Conservation (phyloP, 805 yeast genomes). For the Debaryomyces tyrocola region DNA sequence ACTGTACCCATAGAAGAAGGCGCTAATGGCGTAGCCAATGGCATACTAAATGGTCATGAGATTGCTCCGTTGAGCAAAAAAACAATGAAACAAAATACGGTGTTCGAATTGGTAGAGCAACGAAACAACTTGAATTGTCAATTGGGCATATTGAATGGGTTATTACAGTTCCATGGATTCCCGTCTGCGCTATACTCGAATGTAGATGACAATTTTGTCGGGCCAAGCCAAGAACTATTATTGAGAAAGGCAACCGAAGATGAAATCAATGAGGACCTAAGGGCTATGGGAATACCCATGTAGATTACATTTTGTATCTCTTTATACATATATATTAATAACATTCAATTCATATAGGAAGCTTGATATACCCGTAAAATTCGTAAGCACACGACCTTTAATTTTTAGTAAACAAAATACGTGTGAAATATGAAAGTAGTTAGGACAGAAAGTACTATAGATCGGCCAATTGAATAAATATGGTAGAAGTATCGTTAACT, state of each 20-base stretch:
- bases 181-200: slow-evolving; percentile 70
- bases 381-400: neutral
- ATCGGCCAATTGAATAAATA: slow-evolving; percentile 16
- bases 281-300: slow-evolving; percentile 54
- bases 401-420: neutral
- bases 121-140: slow-evolving; percentile 68
- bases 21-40: slow-evolving; percentile 1
- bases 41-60: slow-evolving; percentile 4
- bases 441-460: neutral
- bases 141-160: slow-evolving; percentile 66
- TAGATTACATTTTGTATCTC: slow-evolving; percentile 4
- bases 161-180: slow-evolving; percentile 67
- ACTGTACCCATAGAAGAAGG: slow-evolving; percentile 16
- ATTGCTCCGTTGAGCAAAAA: slow-evolving; percentile 29
- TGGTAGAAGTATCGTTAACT: slow-evolving; percentile 90
- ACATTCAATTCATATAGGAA: no score
- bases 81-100: slow-evolving; percentile 33
- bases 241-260: slow-evolving; percentile 62
- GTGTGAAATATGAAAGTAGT: neutral
- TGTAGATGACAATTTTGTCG: slow-evolving; percentile 18
- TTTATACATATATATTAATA: neutral
- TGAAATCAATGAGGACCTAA: slow-evolving; percentile 75
- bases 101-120: slow-evolving; percentile 54
- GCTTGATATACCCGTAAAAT: neutral
- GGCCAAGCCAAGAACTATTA: slow-evolving; percentile 30